These are phyloP conservation scores for Fonsecaea nubica DNA, from an alignment of 2,329 filamentous ascomycete genomes.

Conservation along the genomic window DNA sequence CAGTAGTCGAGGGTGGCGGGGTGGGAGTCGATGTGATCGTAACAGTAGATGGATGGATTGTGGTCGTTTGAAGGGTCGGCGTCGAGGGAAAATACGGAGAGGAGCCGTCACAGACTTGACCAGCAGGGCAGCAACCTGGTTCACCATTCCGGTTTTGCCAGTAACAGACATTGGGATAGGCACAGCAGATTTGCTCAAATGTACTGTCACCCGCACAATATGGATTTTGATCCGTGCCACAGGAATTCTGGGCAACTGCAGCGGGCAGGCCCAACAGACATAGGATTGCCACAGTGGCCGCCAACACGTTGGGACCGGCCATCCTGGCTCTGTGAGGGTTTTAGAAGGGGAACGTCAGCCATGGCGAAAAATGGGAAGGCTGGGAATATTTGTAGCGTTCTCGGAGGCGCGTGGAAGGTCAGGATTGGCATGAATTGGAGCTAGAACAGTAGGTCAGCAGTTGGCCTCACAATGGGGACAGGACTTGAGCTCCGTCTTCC, in stretches of 20 bases:
- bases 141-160: constrained; percentile 41
- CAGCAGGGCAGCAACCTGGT: constrained; percentile 42
- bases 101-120: constrained; percentile 38
- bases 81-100: constrained; percentile 26
- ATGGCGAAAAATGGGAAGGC: constrained; percentile 33
- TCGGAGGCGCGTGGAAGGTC: constrained; percentile 20
- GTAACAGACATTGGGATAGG: constrained; percentile 41
- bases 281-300: constrained; percentile 19
- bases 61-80: constrained; percentile 14
- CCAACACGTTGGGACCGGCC: constrained; percentile 2
- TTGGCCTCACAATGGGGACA: constrained; percentile 3
- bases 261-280: not conserved
- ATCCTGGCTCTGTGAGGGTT: constrained; percentile 21
- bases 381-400: constrained; percentile 32
- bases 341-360: constrained; percentile 19
- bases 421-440: constrained; percentile 6
- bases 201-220: constrained; percentile 37
- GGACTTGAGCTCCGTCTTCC: not conserved
- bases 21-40: constrained; percentile 11
- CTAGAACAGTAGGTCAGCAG: constrained; percentile 22
- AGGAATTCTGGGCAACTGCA: constrained; percentile 18
- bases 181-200: constrained; percentile 40
- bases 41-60: constrained; percentile 14
- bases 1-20: not conserved
- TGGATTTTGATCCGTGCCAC: constrained; percentile 40